Conservation (phyloP, 1,284 basidiomycete genomes). For the Trametes pubescens region DNA sequence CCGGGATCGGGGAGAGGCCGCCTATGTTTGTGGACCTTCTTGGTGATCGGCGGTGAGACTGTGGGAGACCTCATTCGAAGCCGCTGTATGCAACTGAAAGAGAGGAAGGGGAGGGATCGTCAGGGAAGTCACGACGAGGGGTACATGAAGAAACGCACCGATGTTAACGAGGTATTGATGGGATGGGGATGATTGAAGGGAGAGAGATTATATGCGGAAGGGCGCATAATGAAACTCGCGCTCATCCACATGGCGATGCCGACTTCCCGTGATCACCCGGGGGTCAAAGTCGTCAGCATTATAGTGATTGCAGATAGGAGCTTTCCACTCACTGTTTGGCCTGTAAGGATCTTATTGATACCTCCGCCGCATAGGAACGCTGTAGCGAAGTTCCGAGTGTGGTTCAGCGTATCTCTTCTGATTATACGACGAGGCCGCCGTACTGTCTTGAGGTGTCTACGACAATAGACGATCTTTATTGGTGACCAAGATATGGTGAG, state of each 20-base stretch:
- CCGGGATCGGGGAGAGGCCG: no score
- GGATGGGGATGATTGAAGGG: not conserved
- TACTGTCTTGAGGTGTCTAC: no score
- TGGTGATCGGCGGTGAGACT: not conserved
- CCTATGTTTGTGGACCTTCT: not conserved
- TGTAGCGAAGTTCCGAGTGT: no score
- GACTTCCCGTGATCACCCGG: not conserved
- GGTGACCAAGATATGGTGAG: no score
- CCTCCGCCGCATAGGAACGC: no score
- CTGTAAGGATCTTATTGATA: no score
- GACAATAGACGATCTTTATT: no score
- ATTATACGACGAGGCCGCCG: no score
- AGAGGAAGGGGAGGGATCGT: not conserved
- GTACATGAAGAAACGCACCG: not conserved
- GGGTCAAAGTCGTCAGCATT: not conserved
- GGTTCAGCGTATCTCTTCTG: no score
- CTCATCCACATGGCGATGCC: conserved; percentile 1
- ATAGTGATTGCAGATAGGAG: not conserved
- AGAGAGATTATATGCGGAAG: not conserved
- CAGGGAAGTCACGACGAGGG: not conserved
- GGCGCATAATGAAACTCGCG: not conserved
- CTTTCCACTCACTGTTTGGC: no score
- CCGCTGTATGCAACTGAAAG: not conserved
- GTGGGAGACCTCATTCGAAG: not conserved
- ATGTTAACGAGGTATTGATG: not conserved